Base-by-base conservation (phyloP, 179 eudicot genomes). In the Spergularia azorica region DNA sequence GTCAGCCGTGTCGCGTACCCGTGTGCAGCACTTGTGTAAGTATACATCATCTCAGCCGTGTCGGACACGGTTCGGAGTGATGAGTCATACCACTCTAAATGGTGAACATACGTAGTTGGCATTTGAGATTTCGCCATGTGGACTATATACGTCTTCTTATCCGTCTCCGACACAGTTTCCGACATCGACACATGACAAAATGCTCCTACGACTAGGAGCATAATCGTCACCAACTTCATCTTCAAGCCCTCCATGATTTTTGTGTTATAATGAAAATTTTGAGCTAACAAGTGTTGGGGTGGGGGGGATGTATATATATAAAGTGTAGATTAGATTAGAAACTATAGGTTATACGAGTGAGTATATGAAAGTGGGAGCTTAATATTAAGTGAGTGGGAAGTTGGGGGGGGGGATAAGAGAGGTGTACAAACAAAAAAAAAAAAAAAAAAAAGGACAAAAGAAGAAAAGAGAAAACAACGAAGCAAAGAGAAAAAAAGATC, bases 1-100 rank as follows among this genome's bases (percentile, higher is more conserved):
- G 93, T 92, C 20, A 92, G 76, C 5, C 90, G 80, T 32, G 95
- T 83, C 6, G 97, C 83, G 81, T 86, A 92, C n/a, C 97, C 95
- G 66, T 92, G 93, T 3, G 85, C 74, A 10, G 86, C 92, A 80
- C 61, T 87, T 58, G 71, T 67, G 89, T 92, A 92, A 5, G 92
- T 84, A 83, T 92, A 92, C 13, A 92, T 72, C 83, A 89, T 82
- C 74, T 88, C 78, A 20, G 93, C 89, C 20, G 89, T 69, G 68
- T 76, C 84, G 18, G 97, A 89, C 36, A 86, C 90, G 16, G 90
- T 82, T 58, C 76, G 83, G 77, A 92, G 93, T 0, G 95, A 92
- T 1, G 95, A 86, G 76, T 85, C 86, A 79, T 85, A 92, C 97
- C 93, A 87, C 66, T 73, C 81, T 0, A 63, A 36, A 70, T 86